These are phyloP conservation scores for Chlorencoelia australis DNA, from an alignment of 2,329 filamentous ascomycete genomes.

Conservation along the genomic window DNA sequence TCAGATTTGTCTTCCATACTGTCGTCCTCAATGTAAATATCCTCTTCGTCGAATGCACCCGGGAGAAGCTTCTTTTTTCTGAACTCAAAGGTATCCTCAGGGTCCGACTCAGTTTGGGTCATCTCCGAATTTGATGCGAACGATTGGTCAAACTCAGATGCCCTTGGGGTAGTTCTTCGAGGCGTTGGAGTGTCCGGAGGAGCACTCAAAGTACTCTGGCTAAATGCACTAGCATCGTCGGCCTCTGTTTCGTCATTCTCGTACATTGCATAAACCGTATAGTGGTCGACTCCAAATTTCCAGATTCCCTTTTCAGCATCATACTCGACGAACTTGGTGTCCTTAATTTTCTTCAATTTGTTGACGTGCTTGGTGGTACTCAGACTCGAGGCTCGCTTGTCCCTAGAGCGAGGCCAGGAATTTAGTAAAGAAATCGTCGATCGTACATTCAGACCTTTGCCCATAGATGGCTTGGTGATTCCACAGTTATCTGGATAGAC, in stretches of 20 bases:
- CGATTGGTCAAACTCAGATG: slow-evolving; percentile 20
- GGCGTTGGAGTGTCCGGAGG: slow-evolving; percentile 35
- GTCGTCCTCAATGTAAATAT: slow-evolving; percentile 44
- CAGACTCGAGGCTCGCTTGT: slow-evolving; percentile 51
- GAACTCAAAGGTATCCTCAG: slow-evolving; percentile 28
- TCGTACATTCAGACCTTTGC: slow-evolving; percentile 86
- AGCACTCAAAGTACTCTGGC: slow-evolving; percentile 39
- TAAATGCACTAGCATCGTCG: slow-evolving; percentile 33
- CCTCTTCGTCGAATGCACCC: slow-evolving; percentile 65
- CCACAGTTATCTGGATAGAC: slow-evolving; percentile 59
- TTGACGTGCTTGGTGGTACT: slow-evolving; percentile 73
- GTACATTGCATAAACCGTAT: slow-evolving; percentile 87
- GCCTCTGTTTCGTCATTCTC: slow-evolving; percentile 55
- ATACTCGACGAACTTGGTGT: slow-evolving; percentile 77
- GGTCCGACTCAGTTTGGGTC: slow-evolving; percentile 25
- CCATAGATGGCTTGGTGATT: slow-evolving; percentile 69
- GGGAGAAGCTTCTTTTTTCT: slow-evolving; percentile 45
- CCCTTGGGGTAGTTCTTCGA: slow-evolving; percentile 17
- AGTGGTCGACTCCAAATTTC: slow-evolving; percentile 91
- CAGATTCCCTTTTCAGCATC: slow-evolving; percentile 72
- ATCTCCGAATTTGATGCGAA: slow-evolving; percentile 30
- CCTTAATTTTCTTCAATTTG: slow-evolving; percentile 65
- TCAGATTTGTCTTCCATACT: slow-evolving; percentile 33
- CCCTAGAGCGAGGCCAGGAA: slow-evolving; percentile 72
- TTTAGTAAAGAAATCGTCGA: slow-evolving; percentile 82